These are phyloP conservation scores for Botrytis elliptica DNA, from an alignment of 2,329 filamentous ascomycete genomes.

Conservation along the genomic window DNA sequence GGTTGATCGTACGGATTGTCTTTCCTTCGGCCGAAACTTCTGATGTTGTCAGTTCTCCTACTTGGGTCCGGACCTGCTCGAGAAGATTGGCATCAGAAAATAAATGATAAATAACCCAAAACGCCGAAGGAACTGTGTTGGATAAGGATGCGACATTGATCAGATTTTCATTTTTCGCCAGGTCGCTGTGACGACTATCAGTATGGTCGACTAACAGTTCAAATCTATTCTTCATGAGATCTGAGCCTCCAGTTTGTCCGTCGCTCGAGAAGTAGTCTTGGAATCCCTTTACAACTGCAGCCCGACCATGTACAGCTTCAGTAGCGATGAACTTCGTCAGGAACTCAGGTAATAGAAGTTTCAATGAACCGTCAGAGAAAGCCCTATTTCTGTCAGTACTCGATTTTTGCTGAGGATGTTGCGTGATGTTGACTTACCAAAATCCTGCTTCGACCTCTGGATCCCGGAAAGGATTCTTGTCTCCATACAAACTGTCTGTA, in stretches of 20 bases:
- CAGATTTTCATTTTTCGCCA: conserved; percentile 7
- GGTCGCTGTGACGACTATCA: background rate
- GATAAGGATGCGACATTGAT: conserved; percentile 6
- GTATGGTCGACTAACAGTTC: background rate
- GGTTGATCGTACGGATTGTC: background rate
- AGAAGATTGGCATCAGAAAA: conserved; percentile 2
- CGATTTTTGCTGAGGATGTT: too few species aligned
- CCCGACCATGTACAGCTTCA: conserved; percentile 5
- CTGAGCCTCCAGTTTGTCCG: background rate
- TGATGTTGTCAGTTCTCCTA: background rate
- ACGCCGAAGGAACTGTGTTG: conserved; percentile 11
- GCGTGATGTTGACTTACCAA: background rate
- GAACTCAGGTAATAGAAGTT: conserved; percentile 3
- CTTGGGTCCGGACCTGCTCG: conserved; percentile 7
- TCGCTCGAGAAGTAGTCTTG: background rate
- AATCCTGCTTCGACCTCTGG: conserved; percentile 15
- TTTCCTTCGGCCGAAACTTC: background rate
- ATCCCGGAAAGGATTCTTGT: conserved; percentile 12
- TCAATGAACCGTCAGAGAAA: conserved; percentile 9
- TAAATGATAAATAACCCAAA: conserved; percentile 10
- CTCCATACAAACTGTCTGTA: conserved; percentile 18
- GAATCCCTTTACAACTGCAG: background rate
- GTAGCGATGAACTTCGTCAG: background rate
- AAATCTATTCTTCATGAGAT: conserved; percentile 1
- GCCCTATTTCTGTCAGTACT: background rate